phyloP scores from a whole-genome alignment of 2,329 filamentous ascomycete genomes.

The Fusarium austroafricanum region DNA sequence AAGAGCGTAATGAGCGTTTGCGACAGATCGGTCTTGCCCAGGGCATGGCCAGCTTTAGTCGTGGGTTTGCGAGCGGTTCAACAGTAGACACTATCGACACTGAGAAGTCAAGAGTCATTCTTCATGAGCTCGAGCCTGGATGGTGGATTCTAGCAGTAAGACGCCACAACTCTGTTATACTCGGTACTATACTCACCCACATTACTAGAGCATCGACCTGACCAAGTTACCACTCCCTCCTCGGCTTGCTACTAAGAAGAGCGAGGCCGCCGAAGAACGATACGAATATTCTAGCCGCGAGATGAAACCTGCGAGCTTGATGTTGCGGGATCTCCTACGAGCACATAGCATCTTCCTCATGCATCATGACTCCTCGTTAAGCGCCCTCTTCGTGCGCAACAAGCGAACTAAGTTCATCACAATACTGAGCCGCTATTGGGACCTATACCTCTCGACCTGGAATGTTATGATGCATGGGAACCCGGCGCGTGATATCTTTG shows the following conservation, averaged over 20 bases:
- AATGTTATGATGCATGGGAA: slow-evolving; percentile 92
- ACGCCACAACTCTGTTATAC: background rate
- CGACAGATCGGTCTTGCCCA: slow-evolving; percentile 96
- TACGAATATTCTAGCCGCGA: slow-evolving; percentile 91
- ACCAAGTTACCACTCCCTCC: slow-evolving; percentile 76
- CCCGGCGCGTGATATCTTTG: slow-evolving; percentile 81
- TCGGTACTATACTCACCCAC: slow-evolving; percentile 6
- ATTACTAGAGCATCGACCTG: slow-evolving; percentile 71
- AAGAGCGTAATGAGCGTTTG: slow-evolving; percentile 85
- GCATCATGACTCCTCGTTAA: slow-evolving; percentile 83
- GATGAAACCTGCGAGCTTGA: slow-evolving; percentile 81
- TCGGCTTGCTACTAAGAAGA: slow-evolving; percentile 57
- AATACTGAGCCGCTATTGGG: slow-evolving; percentile 85
- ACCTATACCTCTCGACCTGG: slow-evolving; percentile 77
- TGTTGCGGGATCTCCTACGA: slow-evolving; percentile 83
- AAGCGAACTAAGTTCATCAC: slow-evolving; percentile 76
- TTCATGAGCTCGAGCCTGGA: slow-evolving; percentile 86
- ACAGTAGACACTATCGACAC: slow-evolving; percentile 90
- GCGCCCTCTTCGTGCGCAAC: slow-evolving; percentile 73
- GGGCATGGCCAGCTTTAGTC: slow-evolving; percentile 94
- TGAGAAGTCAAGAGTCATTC: slow-evolving; percentile 84
- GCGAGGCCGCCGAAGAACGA: slow-evolving; percentile 55
- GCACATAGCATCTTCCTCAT: slow-evolving; percentile 88
- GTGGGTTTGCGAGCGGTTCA: slow-evolving; percentile 83
- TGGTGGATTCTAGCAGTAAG: slow-evolving; percentile 97